These are phyloP conservation scores for Elsinoe arachidis DNA, from an alignment of 2,329 filamentous ascomycete genomes.

Conservation along the genomic window DNA sequence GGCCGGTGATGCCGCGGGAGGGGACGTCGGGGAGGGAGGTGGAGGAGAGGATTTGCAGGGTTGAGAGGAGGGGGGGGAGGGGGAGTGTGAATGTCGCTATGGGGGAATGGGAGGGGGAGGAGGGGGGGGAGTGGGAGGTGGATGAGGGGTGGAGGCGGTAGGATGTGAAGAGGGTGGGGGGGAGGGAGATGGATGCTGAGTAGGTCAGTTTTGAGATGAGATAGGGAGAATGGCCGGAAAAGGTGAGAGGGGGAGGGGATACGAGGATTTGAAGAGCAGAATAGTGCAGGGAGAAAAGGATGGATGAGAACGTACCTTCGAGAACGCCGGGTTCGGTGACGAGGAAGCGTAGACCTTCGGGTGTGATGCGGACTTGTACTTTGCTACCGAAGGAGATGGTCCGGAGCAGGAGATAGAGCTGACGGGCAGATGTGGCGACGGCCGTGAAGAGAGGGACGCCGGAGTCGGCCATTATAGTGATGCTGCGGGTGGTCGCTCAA, in stretches of 20 bases:
- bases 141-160: slow-evolving; percentile 57
- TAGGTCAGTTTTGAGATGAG: slow-evolving; percentile 13
- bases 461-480: slow-evolving; percentile 18
- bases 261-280: too few relatives aligned
- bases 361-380: slow-evolving; percentile 66
- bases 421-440: slow-evolving; percentile 67
- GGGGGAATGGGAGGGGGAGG: slow-evolving; percentile 36
- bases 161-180: slow-evolving; percentile 79
- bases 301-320: slow-evolving; percentile 55
- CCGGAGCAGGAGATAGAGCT: slow-evolving; percentile 57
- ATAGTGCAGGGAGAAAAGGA: not conserved
- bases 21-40: slow-evolving; percentile 29
- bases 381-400: slow-evolving; percentile 54
- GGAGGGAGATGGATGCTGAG: slow-evolving; percentile 68
- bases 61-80: slow-evolving; percentile 78
- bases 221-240: too few relatives aligned
- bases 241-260: too few relatives aligned
- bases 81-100: slow-evolving; percentile 83
- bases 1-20: not conserved
- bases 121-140: slow-evolving; percentile 28
- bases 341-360: slow-evolving; percentile 77
- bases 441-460: slow-evolving; percentile 57
- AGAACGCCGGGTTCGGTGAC: slow-evolving; percentile 84
- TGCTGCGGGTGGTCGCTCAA: not conserved
- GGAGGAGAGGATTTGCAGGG: slow-evolving; percentile 86